Percentiles rank a stretch among this genome's conserved stretches.
phyloP scores from a whole-genome alignment of 225 moss, liverwort and hornwort genomes.

The Straminergon stramineum region DNA sequence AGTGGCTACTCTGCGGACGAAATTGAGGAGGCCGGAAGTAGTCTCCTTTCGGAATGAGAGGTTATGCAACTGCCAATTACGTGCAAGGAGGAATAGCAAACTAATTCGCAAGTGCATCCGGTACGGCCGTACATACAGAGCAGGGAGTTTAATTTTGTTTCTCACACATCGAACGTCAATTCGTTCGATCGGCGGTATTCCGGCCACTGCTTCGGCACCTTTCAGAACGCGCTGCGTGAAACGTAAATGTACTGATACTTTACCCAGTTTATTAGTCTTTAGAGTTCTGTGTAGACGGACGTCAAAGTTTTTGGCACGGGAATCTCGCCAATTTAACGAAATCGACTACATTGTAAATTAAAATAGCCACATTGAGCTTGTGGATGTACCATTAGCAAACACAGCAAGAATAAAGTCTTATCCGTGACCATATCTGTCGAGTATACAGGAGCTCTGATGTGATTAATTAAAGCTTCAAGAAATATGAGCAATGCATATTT shows the following conservation, averaged over 20 bases:
- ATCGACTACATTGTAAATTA: not conserved
- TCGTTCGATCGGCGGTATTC: not conserved
- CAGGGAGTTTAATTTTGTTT: not conserved
- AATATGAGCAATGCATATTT: not conserved
- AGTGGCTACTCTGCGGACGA: not conserved
- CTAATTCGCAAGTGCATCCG: not conserved
- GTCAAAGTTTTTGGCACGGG: not conserved
- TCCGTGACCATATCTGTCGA: not conserved
- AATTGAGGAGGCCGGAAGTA: not conserved
- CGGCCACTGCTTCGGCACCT: no score
- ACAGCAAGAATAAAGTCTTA: not conserved
- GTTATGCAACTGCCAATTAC: not conserved
- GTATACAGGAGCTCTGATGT: not conserved
- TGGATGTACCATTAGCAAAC: not conserved
- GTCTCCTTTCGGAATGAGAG: not conserved
- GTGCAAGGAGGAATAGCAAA: not conserved
- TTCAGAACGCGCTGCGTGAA: no score
- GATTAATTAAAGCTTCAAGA: not conserved
- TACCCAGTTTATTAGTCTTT: no score
- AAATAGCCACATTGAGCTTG: not conserved
- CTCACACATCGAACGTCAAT: not conserved
- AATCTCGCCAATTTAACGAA: not conserved
- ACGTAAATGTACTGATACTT: not conserved
- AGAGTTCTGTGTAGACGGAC: not conserved
- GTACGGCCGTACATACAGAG: no score